Base-by-base conservation (phyloP, 2,329 filamentous ascomycete species). In the Hyphodiscus sp. region DNA sequence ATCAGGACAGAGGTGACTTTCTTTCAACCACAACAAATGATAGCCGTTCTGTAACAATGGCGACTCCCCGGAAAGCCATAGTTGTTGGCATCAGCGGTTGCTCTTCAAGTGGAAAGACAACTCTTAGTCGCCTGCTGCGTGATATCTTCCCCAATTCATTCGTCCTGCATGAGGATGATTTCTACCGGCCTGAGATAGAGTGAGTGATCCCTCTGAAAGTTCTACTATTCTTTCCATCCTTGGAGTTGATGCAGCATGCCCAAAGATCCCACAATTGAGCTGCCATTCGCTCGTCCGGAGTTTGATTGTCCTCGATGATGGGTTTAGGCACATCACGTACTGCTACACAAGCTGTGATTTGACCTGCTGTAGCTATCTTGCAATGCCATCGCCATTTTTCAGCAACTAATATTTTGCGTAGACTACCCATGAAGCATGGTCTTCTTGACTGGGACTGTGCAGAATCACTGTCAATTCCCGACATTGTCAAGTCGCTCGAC, bases 91-190 rank as follows among this genome's bases (percentile, higher is more conserved):
- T 97, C 54, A 95, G 89, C 41, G 94, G 94, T 52, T 89, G 88
- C 59, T 96, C 92, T 1, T 95, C 88, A 2, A 92, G 88, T 63
- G 94, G 94, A 56, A 99, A 99, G 75, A 97, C 94, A 2, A 97
- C 94, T 2, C 80, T 99, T 15, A 88, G 91, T 19, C 82, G 92
- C 2, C 78, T 96, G 13, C 77, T 99, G 18, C 84, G 90, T 54
- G 83, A 89, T 67, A 85, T 95, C 60, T 91, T 96, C 65, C 85
- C 85, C 9, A 76, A 78, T 61, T 78, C 83, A 16, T 92, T 91
- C 66, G 88, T 97, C 65, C 78, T 99, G 20, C 94, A 99, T 69
- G 84, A 96, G 69, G 94, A 99, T 73, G 94, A 99, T 71, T 99
- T 97, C 69, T 99, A 96, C 74, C 84, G 83, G 60, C 76, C 87